These are phyloP conservation scores for Backusella parvicylindrica DNA, from an alignment of 192 early-diverging fungal species.

Conservation along the genomic window DNA sequence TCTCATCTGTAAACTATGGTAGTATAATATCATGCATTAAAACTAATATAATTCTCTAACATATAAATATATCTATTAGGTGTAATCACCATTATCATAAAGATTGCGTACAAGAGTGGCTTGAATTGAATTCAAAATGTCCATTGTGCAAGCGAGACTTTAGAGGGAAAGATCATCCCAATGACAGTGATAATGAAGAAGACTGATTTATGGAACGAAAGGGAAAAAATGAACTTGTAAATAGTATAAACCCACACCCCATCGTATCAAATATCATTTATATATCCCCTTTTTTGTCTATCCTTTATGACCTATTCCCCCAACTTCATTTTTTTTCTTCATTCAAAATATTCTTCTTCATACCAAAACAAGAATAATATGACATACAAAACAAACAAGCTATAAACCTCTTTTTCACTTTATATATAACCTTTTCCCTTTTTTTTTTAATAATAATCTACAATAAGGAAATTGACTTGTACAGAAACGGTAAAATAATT, in stretches of 20 bases:
- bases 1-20: conserved; percentile 67
- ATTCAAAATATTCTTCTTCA: too few relatives aligned
- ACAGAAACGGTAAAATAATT: not conserved
- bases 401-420: not conserved
- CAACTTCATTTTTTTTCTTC: not conserved
- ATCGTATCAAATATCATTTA: not conserved
- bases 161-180: conserved; percentile 30
- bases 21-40: not conserved
- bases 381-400: not conserved
- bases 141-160: conserved; percentile 69
- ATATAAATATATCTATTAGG: conserved; percentile 1
- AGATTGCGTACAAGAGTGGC: conserved; percentile 81
- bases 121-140: conserved; percentile 69
- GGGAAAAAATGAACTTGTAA: not conserved
- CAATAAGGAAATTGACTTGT: not conserved
- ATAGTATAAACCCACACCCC: not conserved
- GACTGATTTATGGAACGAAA: not conserved
- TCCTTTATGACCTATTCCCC: not conserved
- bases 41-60: not conserved
- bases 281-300: not conserved
- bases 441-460: not conserved
- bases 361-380: not conserved
- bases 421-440: not conserved
- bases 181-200: not conserved
- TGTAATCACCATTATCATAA: conserved; percentile 79